Conservation (phyloP, 2,329 filamentous ascomycete genomes). For the Ophiosphaerella narmari region DNA sequence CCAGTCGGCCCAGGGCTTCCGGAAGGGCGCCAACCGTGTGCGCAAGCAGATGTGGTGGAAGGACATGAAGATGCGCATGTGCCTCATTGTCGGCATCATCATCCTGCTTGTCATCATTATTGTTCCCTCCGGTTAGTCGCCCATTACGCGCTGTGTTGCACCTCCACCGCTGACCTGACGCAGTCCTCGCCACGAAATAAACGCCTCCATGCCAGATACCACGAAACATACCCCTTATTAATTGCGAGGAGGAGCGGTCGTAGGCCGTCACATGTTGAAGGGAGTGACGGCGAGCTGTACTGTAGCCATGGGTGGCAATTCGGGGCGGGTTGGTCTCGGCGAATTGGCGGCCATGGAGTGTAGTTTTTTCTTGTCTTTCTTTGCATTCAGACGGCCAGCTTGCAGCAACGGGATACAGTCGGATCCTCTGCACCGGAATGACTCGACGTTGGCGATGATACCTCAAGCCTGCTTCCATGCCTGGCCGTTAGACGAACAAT, state of each 20-base stretch:
- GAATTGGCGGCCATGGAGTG: conserved; percentile 42
- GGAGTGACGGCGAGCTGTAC: conserved; percentile 31
- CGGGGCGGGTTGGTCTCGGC: conserved; percentile 42
- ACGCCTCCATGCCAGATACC: conserved; percentile 29
- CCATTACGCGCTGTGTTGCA: too few species aligned
- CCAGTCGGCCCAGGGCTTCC: conserved; percentile 91
- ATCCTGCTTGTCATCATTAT: conserved; percentile 93
- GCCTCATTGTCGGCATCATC: conserved; percentile 87
- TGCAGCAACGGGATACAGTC: conserved; percentile 24
- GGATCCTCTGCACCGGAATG: conserved; percentile 18
- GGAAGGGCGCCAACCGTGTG: conserved; percentile 92
- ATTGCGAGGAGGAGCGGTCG: conserved; percentile 25
- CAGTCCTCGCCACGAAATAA: conserved; percentile 38
- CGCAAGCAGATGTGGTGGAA: conserved; percentile 99
- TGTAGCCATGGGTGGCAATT: conserved; percentile 28
- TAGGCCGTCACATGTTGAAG: conserved; percentile 24
- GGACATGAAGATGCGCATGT: conserved; percentile 99
- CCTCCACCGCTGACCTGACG: conserved; percentile 11
- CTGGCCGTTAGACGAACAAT: conserved; percentile 39
- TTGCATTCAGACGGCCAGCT: conserved; percentile 38
- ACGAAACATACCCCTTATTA: conserved; percentile 37
- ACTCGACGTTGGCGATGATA: conserved; percentile 28
- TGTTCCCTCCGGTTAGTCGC: conserved; percentile 78
- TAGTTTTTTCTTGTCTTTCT: conserved; percentile 43
- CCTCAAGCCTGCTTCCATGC: conserved; percentile 26